Percentiles rank a stretch among this genome's conserved stretches.
Conservation (phyloP, 257 asterid species). For the Cynanchum wilfordii region DNA sequence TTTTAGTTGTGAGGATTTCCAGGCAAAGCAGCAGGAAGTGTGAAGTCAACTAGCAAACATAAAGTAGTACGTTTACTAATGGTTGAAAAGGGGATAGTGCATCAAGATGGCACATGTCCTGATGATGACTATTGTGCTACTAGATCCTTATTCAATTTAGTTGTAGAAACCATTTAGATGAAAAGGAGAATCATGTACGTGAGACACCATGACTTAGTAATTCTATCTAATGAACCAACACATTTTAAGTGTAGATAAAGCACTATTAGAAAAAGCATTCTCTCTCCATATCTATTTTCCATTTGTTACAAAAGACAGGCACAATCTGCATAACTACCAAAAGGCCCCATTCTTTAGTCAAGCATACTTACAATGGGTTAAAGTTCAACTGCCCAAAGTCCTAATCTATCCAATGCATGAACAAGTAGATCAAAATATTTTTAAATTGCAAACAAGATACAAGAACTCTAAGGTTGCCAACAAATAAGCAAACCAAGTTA, state of each 20-base stretch:
- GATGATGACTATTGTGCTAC: background rate
- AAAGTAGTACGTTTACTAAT: background rate
- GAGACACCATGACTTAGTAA: too few species aligned
- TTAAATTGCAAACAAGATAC: background rate
- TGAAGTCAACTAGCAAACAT: background rate
- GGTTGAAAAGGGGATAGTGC: background rate
- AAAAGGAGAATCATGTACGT: background rate
- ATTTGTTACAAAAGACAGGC: background rate
- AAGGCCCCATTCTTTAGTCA: background rate
- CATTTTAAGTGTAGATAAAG: background rate
- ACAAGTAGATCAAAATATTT: background rate
- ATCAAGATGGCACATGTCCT: background rate
- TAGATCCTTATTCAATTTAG: background rate
- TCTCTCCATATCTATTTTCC: background rate
- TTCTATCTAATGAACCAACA: background rate
- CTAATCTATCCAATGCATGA: background rate
- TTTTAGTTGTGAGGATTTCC: background rate
- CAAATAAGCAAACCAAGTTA: too few species aligned
- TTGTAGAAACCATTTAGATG: background rate
- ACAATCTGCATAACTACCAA: background rate
- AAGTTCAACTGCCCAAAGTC: background rate
- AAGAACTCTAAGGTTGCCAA: background rate
- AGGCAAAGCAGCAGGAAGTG: background rate
- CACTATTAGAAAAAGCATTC: background rate
- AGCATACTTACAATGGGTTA: background rate